Evolutionary conservation across 2,329 filamentous ascomycete genomes (phyloP), one percentile per base, ranked within the genome.

Genomic region (Fusarium tupiense): DNA sequence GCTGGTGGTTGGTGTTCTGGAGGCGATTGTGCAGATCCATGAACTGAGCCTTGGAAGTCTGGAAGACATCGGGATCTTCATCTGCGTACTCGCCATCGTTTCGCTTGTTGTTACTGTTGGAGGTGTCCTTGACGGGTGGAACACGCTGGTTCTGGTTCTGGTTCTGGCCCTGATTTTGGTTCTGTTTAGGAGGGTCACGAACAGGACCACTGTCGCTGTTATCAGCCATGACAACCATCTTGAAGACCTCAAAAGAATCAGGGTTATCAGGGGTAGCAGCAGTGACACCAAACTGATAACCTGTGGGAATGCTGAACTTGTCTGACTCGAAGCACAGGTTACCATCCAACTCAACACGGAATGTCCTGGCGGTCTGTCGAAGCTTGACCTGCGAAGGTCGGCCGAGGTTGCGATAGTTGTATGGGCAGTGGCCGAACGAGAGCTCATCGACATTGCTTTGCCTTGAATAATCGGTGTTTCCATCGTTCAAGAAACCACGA

Each of bases 211-310:
- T 61, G 19, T 76, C 74, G 40, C 71, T 79, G 67, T 77, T 84
- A 78, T 90, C 88, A 17, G 89, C 91, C 79, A 91, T 90, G 59
- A 96, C 90, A 41, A 93, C 88, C 80, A 98, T 89, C 81, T 96
- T 97, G 87, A 95, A 96, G 75, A 98, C 83, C 83, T 99, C 96
- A 79, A 98, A 97, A 10, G 94, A 97, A 84, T 99, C 96, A 2
- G 96, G 95, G 78, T 91, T 95, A 76, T 98, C 96, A 37, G 94
- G 93, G 7, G 94, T 96, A 22, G 94, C 93, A 47, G 96, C 96
- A 19, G 93, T 94, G 76, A 99, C 85, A 77, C 96, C 96, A 75
- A 98, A 94, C 81, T 90, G 89, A 85, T 98, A 97, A 75, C 94
- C 94, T 5, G 88, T 78, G 7, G 96, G 96, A 31, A 99, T 88